Evolutionary conservation across 768 basidiomycete genomes (phyloP).

Genomic region (Trametes gibbosa): DNA sequence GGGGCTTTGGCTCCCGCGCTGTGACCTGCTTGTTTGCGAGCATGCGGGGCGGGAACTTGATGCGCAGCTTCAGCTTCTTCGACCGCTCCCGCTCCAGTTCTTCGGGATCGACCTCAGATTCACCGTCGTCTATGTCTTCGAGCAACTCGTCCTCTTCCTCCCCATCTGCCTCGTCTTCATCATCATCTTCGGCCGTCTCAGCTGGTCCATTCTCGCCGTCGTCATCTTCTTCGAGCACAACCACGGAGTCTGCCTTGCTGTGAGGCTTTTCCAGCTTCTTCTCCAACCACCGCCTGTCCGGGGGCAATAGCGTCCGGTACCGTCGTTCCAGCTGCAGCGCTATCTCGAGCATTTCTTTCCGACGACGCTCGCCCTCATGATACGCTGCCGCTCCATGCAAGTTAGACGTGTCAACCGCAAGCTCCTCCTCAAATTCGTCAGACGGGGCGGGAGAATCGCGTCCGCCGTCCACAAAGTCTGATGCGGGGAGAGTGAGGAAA

Average conservation of each 20-base stretch:
- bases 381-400: constrained; percentile 35
- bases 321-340: constrained; percentile 67
- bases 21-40: neutral
- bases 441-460: neutral
- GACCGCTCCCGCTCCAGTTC: constrained; percentile 30
- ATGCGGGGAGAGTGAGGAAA: constrained; percentile 61
- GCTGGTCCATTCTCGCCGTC: neutral
- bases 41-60: constrained; percentile 34
- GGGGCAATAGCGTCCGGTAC: constrained; percentile 71
- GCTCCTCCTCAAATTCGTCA: constrained; percentile 27
- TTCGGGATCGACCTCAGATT: constrained; percentile 34
- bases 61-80: constrained; percentile 38
- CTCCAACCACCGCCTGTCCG: constrained; percentile 40
- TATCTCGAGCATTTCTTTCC: constrained; percentile 70
- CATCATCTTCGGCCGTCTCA: constrained; percentile 6
- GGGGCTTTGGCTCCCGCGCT: neutral
- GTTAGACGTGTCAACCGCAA: constrained; percentile 14
- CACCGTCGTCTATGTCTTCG: constrained; percentile 23
- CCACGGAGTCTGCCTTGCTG: neutral
- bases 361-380: constrained; percentile 70
- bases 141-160: constrained; percentile 13
- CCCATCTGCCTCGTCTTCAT: constrained; percentile 10
- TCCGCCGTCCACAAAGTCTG: constrained; percentile 40
- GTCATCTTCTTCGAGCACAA: neutral
- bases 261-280: constrained; percentile 2